Evolutionary conservation across 352 stramenopile species (phyloP).

Genomic region (Phytophthora agathidicida): DNA sequence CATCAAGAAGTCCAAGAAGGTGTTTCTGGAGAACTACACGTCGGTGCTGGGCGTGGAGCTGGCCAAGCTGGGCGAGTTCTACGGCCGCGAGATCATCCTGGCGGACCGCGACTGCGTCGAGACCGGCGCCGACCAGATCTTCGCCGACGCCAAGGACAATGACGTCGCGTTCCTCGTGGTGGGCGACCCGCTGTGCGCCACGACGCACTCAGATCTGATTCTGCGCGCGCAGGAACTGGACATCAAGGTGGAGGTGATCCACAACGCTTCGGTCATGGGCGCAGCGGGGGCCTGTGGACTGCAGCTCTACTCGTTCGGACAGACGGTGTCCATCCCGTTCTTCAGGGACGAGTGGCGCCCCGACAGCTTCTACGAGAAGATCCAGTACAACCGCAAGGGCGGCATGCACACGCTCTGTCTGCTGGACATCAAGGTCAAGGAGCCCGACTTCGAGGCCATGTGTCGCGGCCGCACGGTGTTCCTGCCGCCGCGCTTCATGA

Average conservation of each 20-base stretch:
- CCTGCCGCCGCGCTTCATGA: constrained; percentile 98
- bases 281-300: constrained; percentile 95
- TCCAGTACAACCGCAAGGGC: constrained; percentile 94
- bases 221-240: constrained; percentile 93
- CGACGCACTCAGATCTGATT: constrained; percentile 98
- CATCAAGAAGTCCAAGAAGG: constrained; percentile 93
- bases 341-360: constrained; percentile 96
- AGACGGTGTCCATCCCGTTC: constrained; percentile 98
- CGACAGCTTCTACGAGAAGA: constrained; percentile 98
- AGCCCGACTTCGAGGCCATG: constrained; percentile 98
- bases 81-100: constrained; percentile 90
- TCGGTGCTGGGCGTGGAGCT: constrained; percentile 94
- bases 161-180: constrained; percentile 98
- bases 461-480: constrained; percentile 92
- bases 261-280: constrained; percentile 99
- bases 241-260: constrained; percentile 96
- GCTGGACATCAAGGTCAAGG: constrained; percentile 99
- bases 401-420: constrained; percentile 99
- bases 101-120: constrained; percentile 97
- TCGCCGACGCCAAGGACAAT: constrained; percentile 88
- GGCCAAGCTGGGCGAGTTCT: constrained; percentile 92
- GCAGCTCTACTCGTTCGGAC: constrained; percentile 98
- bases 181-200: constrained; percentile 97
- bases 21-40: constrained; percentile 99
- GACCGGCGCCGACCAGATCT: constrained; percentile 96